Conservation (phyloP, 2,329 filamentous ascomycete genomes). For the Zasmidium cellare region DNA sequence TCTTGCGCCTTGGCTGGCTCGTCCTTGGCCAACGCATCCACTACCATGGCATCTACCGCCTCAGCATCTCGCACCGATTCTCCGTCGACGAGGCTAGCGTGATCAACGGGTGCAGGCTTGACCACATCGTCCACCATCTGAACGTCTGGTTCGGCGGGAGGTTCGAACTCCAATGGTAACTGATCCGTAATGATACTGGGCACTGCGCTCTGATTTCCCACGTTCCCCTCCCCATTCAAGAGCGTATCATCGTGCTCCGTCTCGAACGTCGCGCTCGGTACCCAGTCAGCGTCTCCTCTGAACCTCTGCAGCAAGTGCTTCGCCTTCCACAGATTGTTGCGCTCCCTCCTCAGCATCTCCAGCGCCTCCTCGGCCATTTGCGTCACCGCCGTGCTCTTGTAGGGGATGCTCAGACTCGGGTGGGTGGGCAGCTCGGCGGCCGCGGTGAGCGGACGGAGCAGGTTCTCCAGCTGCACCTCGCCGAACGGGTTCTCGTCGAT, state of each 20-base stretch:
- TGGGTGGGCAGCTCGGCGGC: conserved; percentile 74
- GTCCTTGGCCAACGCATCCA: background rate
- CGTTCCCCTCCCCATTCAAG: conserved; percentile 22
- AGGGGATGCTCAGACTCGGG: conserved; percentile 72
- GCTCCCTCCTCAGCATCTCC: conserved; percentile 73
- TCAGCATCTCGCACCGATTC: conserved; percentile 32
- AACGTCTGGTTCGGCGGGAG: background rate
- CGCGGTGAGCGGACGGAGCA: conserved; percentile 73
- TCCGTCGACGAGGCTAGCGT: conserved; percentile 3
- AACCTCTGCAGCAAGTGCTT: conserved; percentile 72
- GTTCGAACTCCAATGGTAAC: conserved; percentile 10
- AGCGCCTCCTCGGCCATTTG: conserved; percentile 69
- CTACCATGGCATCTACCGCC: conserved; percentile 11
- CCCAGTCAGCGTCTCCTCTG: conserved; percentile 71
- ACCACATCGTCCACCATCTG: conserved; percentile 9
- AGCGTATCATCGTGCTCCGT: conserved; percentile 49
- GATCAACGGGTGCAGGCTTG: conserved; percentile 8
- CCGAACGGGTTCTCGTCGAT: conserved; percentile 71
- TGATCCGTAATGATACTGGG: conserved; percentile 24
- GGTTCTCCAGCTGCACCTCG: conserved; percentile 43
- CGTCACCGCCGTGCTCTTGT: conserved; percentile 70
- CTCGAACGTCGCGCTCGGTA: conserved; percentile 56
- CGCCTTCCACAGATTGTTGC: conserved; percentile 69
- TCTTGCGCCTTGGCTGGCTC: background rate
- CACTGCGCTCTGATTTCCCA: conserved; percentile 20